Base-by-base conservation (phyloP, 108 stramenopile genomes). In the Stephanodiscus minutulus region DNA sequence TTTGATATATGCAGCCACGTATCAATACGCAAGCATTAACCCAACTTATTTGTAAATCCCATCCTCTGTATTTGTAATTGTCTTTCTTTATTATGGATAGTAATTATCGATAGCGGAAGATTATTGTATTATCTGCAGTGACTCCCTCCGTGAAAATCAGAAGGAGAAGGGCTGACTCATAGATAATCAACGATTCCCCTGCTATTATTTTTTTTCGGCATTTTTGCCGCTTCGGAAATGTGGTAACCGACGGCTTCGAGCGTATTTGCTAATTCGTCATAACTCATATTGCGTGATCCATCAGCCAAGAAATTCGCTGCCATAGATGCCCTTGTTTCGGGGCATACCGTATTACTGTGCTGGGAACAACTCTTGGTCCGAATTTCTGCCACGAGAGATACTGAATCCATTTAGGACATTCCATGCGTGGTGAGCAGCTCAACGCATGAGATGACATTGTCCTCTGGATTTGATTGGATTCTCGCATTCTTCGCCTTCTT, bases 321-420 rank as follows among this genome's bases (percentile, higher is more conserved):
- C 52, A 53, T 25, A 1, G 52, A 53, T 53, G 52, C 52, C 18
- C 22, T 5, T 25, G 52, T 53, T 53, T 53, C 52, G 52, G 52
- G 20, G 4, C 52, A 3, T 3, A 53, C 25, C 52, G 20, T 13
- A 4, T 22, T 53, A 53, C 52, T 53, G 22, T 27, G 52, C 25
- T 53, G 52, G 20, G 52, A 53, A 22, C 12, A 22, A 53, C 52
- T 53, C 52, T 24, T 22, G 8, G 52, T 27, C 52, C 5, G 52
- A 27, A 53, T 53, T 53, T 25, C 12, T 0, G 52, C 52, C 22
- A 20, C 1, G 1, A 53, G 52, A 27, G 25, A 24, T 0, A 8
- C 52, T 25, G 24, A 10, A 53, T 53, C 24, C 22, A 21, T 21
- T 20, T 53, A 25, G 22, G 20, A 53, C 11, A 53, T 25, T 2